Conservation (phyloP, 2,329 filamentous ascomycete genomes). For the Rutstroemia sydowiana region DNA sequence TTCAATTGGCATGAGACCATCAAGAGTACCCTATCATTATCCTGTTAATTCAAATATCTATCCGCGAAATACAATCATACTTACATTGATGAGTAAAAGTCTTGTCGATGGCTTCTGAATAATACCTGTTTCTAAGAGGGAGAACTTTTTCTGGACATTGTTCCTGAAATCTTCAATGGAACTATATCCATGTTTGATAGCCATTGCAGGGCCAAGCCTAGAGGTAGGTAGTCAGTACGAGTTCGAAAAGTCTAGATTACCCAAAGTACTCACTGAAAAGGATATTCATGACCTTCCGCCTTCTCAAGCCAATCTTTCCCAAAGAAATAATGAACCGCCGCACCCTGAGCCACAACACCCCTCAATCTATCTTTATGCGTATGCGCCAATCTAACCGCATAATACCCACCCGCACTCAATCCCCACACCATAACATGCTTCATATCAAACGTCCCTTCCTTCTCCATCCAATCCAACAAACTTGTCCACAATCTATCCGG, state of each 20-base stretch:
- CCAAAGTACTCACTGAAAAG: slow-evolving; percentile 43
- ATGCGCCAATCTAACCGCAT: slow-evolving; percentile 59
- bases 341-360: slow-evolving; percentile 55
- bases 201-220: slow-evolving; percentile 47
- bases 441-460: slow-evolving; percentile 47
- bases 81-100: slow-evolving; percentile 53
- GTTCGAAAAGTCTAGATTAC: neutral
- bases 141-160: slow-evolving; percentile 53
- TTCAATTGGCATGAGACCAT: slow-evolving; percentile 62
- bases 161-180: slow-evolving; percentile 48
- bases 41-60: neutral
- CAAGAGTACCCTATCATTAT: slow-evolving; percentile 44
- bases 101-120: slow-evolving; percentile 47
- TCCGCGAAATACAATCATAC: neutral
- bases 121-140: slow-evolving; percentile 51
- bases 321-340: slow-evolving; percentile 56
- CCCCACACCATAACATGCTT: slow-evolving; percentile 54
- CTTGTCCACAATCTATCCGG: slow-evolving; percentile 57
- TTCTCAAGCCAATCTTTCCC: slow-evolving; percentile 50
- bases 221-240: slow-evolving; percentile 1
- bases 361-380: slow-evolving; percentile 50
- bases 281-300: slow-evolving; percentile 61
- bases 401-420: slow-evolving; percentile 59
- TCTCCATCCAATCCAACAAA: slow-evolving; percentile 52
- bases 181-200: slow-evolving; percentile 54